Conservation (phyloP, 129 eudicot genomes). For the Flaveria trinervia region DNA sequence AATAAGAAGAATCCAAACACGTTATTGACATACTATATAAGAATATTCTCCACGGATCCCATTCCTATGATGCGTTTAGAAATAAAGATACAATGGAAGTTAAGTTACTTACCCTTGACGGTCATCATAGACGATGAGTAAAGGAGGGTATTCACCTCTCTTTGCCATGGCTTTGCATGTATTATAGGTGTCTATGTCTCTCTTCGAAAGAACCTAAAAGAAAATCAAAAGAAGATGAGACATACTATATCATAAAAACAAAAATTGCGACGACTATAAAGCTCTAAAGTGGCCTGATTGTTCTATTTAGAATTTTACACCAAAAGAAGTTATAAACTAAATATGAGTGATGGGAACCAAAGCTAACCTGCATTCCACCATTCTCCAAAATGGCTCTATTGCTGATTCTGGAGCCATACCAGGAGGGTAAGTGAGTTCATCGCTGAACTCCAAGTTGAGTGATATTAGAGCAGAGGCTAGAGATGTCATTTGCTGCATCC, state of each 20-base stretch:
- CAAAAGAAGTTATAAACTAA: neutral
- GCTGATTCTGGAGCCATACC: conserved; percentile 76
- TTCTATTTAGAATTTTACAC: neutral
- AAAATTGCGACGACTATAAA: neutral
- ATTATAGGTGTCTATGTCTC: conserved; percentile 54
- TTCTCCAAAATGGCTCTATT: conserved; percentile 54
- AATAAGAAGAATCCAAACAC: neutral
- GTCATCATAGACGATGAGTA: conserved; percentile 49
- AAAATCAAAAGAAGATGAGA: neutral
- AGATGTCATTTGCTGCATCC: conserved; percentile 61
- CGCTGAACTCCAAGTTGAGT: conserved; percentile 49
- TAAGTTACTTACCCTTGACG: conserved; percentile 65
- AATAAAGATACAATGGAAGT: neutral
- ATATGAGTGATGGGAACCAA: neutral
- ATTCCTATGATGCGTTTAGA: neutral
- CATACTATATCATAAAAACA: neutral
- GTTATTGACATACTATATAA: neutral
- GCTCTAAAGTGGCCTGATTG: neutral
- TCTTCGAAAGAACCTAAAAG: conserved; percentile 59
- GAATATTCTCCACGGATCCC: neutral
- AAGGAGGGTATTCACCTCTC: conserved; percentile 76
- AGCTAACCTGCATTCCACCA: conserved; percentile 76
- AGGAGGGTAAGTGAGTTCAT: conserved; percentile 57
- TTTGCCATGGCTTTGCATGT: conserved; percentile 53
- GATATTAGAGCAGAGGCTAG: conserved; percentile 57